Base-by-base conservation (phyloP, 2,329 filamentous ascomycete species). In the Phyllosticta citribraziliensis region DNA sequence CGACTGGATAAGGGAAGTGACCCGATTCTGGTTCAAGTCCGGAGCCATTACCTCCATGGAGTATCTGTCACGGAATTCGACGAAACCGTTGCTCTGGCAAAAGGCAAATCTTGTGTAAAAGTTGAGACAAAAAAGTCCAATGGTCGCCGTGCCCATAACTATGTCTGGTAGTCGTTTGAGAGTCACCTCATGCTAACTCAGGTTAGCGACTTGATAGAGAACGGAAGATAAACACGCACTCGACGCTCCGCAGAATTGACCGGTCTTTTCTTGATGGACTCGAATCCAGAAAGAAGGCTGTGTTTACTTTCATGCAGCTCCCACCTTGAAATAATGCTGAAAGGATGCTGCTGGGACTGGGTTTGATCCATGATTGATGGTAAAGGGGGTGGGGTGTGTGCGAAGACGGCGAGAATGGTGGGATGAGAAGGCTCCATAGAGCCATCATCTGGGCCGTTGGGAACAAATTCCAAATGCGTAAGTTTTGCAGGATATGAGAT, bases 251-350 rank as follows among this genome's bases (percentile, higher is more conserved):
- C 62, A 11, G 47, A 20, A 2, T 14, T 56, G 11, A 73, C 72
- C 63, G 79, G 83, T 68, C 83, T 84, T 68, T 84, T 84, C 66
- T 87, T 84, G 52, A 81, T 80, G 8, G 85, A 87, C 65, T 91
- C 88, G 70, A 96, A 93, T 12, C 87, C 88, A 1, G 86, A 76
- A 69, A 94, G 88, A 8, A 95, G 76, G 10, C 76, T 67, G 30
- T 68, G 79, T 64, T 87, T 84, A n/a, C 81, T 75, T 55, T 84
- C 80, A 33, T 82, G 80, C 10, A 93, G 72, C 66, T 94, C 87
- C 93, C 93, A 97, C 64, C 88, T 83, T 64, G 91, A 86, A 64
- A 97, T 80, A 51, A 92, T 82, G 66, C 87, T 96, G 66, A 88
- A 84, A 0, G 84, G 78, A 33, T 86, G 84, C 65, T 86, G 84